Conservation (phyloP, 139 green algal species). For the Chlamydomonas asymmetrica region DNA sequence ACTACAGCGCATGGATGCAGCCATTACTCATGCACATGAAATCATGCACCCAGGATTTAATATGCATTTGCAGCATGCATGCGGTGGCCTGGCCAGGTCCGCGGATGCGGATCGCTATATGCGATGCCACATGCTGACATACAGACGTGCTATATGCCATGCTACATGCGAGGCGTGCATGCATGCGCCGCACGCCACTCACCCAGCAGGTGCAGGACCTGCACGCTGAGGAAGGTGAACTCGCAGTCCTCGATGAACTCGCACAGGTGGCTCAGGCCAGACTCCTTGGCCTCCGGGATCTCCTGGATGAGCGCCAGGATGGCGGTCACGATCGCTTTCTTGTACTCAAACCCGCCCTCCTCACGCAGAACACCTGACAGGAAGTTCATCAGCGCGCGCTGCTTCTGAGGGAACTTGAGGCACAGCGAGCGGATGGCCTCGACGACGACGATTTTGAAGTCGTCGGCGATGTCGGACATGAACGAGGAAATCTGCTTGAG, state of each 20-base stretch:
- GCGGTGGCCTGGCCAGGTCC: no score
- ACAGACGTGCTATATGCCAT: no score
- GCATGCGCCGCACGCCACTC: no score
- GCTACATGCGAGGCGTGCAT: slow-evolving; percentile 1
- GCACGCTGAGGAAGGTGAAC: slow-evolving; percentile 95
- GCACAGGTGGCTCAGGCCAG: slow-evolving; percentile 92
- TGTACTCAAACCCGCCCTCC: slow-evolving; percentile 98
- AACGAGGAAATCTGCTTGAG: slow-evolving; percentile 98
- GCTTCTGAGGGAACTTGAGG: slow-evolving; percentile 98
- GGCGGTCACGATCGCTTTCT: slow-evolving; percentile 93
- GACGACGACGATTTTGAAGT: slow-evolving; percentile 99
- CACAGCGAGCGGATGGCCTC: slow-evolving; percentile 94
- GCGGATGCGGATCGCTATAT: no score
- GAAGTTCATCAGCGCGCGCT: slow-evolving; percentile 97
- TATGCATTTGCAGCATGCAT: no score
- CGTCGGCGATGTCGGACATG: slow-evolving; percentile 97
- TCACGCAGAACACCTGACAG: slow-evolving; percentile 77
- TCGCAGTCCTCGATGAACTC: slow-evolving; percentile 99
- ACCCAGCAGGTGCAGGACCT: slow-evolving; percentile 96
- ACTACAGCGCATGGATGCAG: no score
- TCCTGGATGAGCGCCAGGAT: slow-evolving; percentile 93
- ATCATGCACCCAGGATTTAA: no score
- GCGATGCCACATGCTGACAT: no score
- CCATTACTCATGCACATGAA: no score
- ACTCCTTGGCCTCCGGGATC: slow-evolving; percentile 96